phyloP scores from a whole-genome alignment of 2,329 filamentous ascomycete species.

The Mycocentrospora acerina region DNA sequence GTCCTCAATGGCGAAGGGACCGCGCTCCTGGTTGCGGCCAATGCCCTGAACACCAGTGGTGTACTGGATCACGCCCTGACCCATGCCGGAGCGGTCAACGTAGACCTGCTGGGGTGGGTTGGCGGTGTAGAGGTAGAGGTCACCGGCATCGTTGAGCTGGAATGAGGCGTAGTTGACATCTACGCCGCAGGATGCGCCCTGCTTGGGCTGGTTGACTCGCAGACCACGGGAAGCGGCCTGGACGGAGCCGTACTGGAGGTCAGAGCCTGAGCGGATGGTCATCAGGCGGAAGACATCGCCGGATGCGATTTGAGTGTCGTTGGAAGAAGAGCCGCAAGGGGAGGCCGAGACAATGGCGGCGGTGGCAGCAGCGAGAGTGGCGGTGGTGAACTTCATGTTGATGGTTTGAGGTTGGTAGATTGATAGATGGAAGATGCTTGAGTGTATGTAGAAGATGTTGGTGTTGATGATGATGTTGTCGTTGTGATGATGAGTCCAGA shows the following conservation, averaged over 20 bases:
- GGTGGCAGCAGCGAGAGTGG: slow-evolving; percentile 21
- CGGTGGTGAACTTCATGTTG: slow-evolving; percentile 36
- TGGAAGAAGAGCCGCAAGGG: slow-evolving; percentile 17
- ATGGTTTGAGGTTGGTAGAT: slow-evolving; percentile 11
- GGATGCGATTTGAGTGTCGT: slow-evolving; percentile 23
- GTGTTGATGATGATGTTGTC: slow-evolving; percentile 5
- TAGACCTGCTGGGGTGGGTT: slow-evolving; percentile 53
- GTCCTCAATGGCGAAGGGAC: slow-evolving; percentile 51
- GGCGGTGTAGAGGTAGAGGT: slow-evolving; percentile 51
- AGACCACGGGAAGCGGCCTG: slow-evolving; percentile 51
- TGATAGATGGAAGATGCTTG: not conserved
- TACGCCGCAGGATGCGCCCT: slow-evolving; percentile 53
- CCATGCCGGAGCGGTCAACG: slow-evolving; percentile 61
- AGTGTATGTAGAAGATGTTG: not conserved
- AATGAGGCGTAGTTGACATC: slow-evolving; percentile 52
- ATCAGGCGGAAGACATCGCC: slow-evolving; percentile 51
- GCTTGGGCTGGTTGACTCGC: slow-evolving; percentile 44
- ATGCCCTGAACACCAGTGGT: slow-evolving; percentile 47
- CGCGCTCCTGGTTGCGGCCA: slow-evolving; percentile 49
- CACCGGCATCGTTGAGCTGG: slow-evolving; percentile 47
- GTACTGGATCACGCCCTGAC: slow-evolving; percentile 57
- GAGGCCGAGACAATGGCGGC: slow-evolving; percentile 29
- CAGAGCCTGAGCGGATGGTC: slow-evolving; percentile 53
- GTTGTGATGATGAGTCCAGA: not conserved
- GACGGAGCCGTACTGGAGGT: slow-evolving; percentile 51